These are phyloP conservation scores for Geranium brycei DNA, from an alignment of 345 rosid genomes.

Conservation along the genomic window DNA sequence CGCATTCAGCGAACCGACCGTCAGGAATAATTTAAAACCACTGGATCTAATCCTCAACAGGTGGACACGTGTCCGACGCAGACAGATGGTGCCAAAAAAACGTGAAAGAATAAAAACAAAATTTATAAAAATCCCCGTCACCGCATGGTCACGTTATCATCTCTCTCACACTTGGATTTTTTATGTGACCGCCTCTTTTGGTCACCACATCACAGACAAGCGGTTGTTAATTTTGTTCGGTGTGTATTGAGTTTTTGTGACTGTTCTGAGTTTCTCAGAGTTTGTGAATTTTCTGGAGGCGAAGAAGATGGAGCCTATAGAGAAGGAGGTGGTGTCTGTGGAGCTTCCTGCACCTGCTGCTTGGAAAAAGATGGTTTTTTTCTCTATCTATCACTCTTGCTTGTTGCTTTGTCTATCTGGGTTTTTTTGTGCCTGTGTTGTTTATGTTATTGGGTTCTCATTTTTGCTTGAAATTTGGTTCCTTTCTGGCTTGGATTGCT, in stretches of 20 bases:
- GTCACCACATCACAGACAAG: neutral
- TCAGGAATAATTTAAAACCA: no score
- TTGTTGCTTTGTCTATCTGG: neutral
- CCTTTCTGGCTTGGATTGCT: neutral
- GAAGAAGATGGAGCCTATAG: neutral
- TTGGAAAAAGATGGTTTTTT: neutral
- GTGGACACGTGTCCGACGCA: no score
- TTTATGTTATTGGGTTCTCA: neutral
- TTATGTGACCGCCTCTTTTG: neutral
- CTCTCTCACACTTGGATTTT: neutral
- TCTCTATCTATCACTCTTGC: neutral
- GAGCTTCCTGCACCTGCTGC: neutral
- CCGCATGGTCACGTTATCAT: neutral
- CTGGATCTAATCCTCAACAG: no score
- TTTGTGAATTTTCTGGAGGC: neutral
- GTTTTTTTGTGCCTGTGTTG: neutral
- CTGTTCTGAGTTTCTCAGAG: neutral
- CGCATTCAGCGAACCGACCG: no score
- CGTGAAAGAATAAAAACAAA: no score
- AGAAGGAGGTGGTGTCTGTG: neutral
- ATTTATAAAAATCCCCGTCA: neutral
- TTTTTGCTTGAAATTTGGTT: slow-evolving; percentile 1
- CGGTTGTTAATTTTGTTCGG: neutral
- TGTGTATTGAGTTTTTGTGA: no score
- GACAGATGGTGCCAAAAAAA: no score